Percentiles rank a stretch among this genome's conserved stretches.
phyloP scores from a whole-genome alignment of 345 rosid species.

The Eucalyptus curtisii region DNA sequence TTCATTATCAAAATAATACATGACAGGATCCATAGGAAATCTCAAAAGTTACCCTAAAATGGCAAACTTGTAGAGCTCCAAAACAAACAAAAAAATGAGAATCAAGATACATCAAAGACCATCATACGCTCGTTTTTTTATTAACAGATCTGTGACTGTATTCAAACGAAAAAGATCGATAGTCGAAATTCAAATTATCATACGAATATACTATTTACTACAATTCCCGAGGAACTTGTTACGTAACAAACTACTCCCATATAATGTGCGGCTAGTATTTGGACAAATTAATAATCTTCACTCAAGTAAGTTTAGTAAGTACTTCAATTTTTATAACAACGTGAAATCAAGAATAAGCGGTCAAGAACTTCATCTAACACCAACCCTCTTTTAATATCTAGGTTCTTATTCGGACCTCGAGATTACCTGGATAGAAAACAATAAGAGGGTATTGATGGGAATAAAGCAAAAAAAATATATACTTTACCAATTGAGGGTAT shows the following conservation, averaged over 20 bases:
- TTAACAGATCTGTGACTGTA: rapidly evolving
- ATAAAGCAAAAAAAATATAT: no score
- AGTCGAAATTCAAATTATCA: background rate
- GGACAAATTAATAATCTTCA: background rate
- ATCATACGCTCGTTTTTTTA: no score
- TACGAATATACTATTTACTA: no score
- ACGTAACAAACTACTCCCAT: background rate
- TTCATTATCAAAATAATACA: no score
- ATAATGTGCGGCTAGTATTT: no score
- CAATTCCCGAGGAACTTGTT: background rate
- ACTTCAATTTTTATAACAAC: background rate
- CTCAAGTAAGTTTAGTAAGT: background rate
- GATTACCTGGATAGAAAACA: rapidly evolving
- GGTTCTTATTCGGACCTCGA: background rate
- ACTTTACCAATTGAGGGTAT: rapidly evolving
- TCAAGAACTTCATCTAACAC: background rate
- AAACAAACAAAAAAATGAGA: no score
- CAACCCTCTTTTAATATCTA: background rate
- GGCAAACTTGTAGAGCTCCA: no score
- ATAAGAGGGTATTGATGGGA: rapidly evolving
- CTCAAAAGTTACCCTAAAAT: no score
- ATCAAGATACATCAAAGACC: no score
- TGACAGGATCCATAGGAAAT: no score
- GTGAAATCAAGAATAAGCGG: rapidly evolving
- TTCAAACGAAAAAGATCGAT: no score